phyloP scores from a whole-genome alignment of 495 filamentous ascomycete genomes.

The Platismatia glauca region DNA sequence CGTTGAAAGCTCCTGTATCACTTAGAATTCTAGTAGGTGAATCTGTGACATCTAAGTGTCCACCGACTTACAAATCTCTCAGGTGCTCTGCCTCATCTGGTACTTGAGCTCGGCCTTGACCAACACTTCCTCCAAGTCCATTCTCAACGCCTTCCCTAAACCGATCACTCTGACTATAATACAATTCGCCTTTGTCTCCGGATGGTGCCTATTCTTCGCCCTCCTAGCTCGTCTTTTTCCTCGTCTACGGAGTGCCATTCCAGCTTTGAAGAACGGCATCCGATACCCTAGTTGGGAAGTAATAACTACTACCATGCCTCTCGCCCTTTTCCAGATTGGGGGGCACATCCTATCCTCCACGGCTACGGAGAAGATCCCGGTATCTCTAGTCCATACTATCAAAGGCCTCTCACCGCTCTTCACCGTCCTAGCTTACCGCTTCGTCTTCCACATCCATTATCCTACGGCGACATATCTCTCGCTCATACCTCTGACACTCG shows the following conservation, averaged over 20 bases:
- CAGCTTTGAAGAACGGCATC: constrained; percentile 74
- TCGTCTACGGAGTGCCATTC: constrained; percentile 53
- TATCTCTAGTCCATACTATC: constrained; percentile 96
- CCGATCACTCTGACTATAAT: constrained; percentile 89
- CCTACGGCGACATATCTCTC: constrained; percentile 84
- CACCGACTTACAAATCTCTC: constrained; percentile 16
- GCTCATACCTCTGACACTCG: constrained; percentile 80
- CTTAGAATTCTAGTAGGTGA: constrained; percentile 66
- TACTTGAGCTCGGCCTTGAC: constrained; percentile 90
- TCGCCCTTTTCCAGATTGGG: constrained; percentile 86
- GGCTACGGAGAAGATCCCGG: constrained; percentile 87
- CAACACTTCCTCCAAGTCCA: constrained; percentile 95
- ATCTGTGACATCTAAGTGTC: constrained; percentile 13
- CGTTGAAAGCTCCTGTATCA: constrained; percentile 82
- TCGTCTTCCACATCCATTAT: constrained; percentile 82
- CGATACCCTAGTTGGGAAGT: constrained; percentile 73
- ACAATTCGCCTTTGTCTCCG: constrained; percentile 89
- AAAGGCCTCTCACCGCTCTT: constrained; percentile 98
- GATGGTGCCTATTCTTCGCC: constrained; percentile 74
- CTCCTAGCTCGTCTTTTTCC: constrained; percentile 65
- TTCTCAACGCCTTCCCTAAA: constrained; percentile 84
- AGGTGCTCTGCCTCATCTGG: constrained; percentile 81
- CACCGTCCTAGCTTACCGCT: constrained; percentile 86
- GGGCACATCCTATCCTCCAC: constrained; percentile 91
- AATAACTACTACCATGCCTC: constrained; percentile 75